These are phyloP conservation scores for Neofusicoccum laricinum DNA, from an alignment of 2,329 filamentous ascomycete genomes.

Conservation along the genomic window DNA sequence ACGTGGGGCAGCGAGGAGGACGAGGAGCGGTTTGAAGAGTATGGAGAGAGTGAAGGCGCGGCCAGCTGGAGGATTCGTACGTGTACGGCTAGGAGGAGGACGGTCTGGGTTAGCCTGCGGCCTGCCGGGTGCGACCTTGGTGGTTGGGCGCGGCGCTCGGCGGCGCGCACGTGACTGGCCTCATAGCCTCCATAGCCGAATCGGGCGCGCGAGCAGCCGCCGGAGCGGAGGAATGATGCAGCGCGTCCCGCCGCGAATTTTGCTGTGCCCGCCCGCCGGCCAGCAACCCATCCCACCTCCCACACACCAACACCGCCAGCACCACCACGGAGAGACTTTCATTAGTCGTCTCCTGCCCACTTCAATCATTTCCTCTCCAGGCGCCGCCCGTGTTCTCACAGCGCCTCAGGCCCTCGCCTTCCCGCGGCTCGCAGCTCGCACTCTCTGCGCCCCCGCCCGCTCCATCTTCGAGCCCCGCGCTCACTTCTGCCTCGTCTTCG, in stretches of 20 bases:
- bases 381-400: slow-evolving; percentile 47
- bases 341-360: slow-evolving; percentile 27
- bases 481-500: slow-evolving; percentile 41
- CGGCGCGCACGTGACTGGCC: background rate
- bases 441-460: slow-evolving; percentile 38
- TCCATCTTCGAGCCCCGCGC: slow-evolving; percentile 25
- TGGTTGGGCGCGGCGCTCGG: slow-evolving; percentile 10
- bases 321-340: slow-evolving; percentile 14
- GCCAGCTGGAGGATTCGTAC: background rate
- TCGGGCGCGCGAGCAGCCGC: background rate
- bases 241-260: slow-evolving; percentile 3
- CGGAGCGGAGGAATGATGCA: slow-evolving; percentile 16
- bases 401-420: slow-evolving; percentile 48
- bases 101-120: slow-evolving; percentile 9
- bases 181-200: background rate
- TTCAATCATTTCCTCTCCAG: slow-evolving; percentile 26
- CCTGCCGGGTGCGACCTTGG: slow-evolving; percentile 5
- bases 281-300: slow-evolving; percentile 10
- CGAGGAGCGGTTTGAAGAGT: background rate
- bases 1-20: background rate
- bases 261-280: background rate
- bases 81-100: slow-evolving; percentile 6
- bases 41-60: background rate
- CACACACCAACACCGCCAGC: background rate
- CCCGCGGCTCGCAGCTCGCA: slow-evolving; percentile 49